A percentile compares a stretch with the other conserved stretches of the same genome.
These are phyloP conservation scores for Dichomitus squalens DNA, from an alignment of 1,284 basidiomycete genomes.

Conservation along the genomic window DNA sequence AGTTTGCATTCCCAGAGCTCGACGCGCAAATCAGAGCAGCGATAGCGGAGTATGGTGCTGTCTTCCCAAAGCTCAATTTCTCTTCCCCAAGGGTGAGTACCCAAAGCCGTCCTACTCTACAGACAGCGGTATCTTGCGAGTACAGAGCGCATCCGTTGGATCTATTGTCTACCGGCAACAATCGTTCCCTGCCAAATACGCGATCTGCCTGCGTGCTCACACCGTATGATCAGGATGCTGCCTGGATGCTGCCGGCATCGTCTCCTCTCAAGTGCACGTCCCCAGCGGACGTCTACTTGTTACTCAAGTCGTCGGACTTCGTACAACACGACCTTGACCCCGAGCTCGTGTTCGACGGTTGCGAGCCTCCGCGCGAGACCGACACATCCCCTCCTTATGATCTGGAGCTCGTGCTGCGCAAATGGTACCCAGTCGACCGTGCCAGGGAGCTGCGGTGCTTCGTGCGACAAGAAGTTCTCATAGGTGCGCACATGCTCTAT, in stretches of 20 bases:
- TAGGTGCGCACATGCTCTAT: slow-evolving; percentile 54
- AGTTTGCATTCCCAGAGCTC: slow-evolving; percentile 75
- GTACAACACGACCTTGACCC: slow-evolving; percentile 77
- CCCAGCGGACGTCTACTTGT: slow-evolving; percentile 89
- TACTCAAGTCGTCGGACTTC: slow-evolving; percentile 94
- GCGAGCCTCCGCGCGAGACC: slow-evolving; percentile 30
- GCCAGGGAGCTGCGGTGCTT: slow-evolving; percentile 90
- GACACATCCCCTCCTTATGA: slow-evolving; percentile 43
- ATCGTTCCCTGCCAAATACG: too few species aligned
- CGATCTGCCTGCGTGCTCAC: too few species aligned
- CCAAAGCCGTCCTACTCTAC: not conserved
- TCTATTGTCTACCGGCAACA: too few species aligned
- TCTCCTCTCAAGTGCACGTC: slow-evolving; percentile 85
- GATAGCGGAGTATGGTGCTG: slow-evolving; percentile 75
- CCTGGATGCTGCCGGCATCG: slow-evolving; percentile 89
- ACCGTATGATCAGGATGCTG: slow-evolving; percentile 68
- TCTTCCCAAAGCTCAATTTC: slow-evolving; percentile 97
- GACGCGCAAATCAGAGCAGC: slow-evolving; percentile 72
- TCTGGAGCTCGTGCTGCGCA: slow-evolving; percentile 88
- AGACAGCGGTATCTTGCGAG: not conserved
- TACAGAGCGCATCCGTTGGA: not conserved
- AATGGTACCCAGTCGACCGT: slow-evolving; percentile 87
- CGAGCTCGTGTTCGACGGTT: slow-evolving; percentile 65
- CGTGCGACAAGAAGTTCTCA: slow-evolving; percentile 66
- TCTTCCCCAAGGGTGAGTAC: slow-evolving; percentile 79